Conservation (phyloP, 148 eudicot species). For the Nepenthes gracilis region DNA sequence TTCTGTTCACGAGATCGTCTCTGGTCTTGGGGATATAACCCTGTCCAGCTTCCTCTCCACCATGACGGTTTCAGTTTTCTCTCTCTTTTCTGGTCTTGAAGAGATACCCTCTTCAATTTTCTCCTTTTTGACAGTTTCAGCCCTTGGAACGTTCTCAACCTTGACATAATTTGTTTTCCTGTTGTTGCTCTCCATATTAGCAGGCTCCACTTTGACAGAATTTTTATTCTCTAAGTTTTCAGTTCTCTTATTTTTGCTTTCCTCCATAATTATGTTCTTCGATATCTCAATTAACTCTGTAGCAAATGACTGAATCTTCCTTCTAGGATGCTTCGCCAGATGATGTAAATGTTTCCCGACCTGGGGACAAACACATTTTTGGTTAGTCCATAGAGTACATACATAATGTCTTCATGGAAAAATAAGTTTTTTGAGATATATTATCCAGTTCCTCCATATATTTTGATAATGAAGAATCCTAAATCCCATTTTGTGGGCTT, state of each 20-base stretch:
- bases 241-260: slow-evolving; percentile 39
- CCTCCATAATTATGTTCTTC: slow-evolving; percentile 50
- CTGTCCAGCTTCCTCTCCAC: neutral
- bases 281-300: slow-evolving; percentile 46
- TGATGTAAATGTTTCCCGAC: slow-evolving; percentile 56
- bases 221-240: slow-evolving; percentile 19
- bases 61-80: too few relatives aligned
- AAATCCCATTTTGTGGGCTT: too few relatives aligned
- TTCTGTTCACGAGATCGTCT: slow-evolving; percentile 16
- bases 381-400: too few relatives aligned
- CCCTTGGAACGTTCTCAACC: slow-evolving; percentile 15
- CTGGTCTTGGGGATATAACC: neutral
- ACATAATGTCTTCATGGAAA: too few relatives aligned
- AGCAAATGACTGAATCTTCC: slow-evolving; percentile 45
- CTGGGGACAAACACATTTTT: slow-evolving; percentile 17
- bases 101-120: too few relatives aligned
- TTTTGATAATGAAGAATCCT: too few relatives aligned
- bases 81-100: slow-evolving; percentile 18
- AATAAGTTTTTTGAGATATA: too few relatives aligned
- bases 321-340: slow-evolving; percentile 63
- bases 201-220: slow-evolving; percentile 19
- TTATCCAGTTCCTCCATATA: too few relatives aligned
- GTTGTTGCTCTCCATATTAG: slow-evolving; percentile 10
- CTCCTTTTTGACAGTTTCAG: slow-evolving; percentile 17
- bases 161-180: slow-evolving; percentile 23